Evolutionary conservation across 164 flowering plant species (phyloP).

Genomic region (Chimonanthus salicifolius): DNA sequence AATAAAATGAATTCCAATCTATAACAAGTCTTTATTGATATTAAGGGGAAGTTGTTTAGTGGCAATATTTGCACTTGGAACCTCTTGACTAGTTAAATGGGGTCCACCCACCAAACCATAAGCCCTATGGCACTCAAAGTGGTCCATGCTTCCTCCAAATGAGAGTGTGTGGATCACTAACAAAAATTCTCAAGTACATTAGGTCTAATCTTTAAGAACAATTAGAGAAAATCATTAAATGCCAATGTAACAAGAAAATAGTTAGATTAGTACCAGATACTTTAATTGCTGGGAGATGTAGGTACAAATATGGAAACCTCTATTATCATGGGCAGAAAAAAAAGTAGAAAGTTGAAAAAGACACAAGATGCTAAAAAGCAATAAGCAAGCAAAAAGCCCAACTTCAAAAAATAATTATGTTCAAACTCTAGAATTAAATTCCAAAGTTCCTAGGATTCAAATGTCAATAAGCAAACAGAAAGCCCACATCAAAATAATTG

Average conservation of each 20-base stretch:
- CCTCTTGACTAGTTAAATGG: neutral
- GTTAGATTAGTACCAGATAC: no score
- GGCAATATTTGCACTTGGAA: neutral
- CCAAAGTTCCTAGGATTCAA: conserved; percentile 5
- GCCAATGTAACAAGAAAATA: no score
- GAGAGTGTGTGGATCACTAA: no score
- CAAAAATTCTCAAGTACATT: no score
- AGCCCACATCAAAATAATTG: neutral
- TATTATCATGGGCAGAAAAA: neutral
- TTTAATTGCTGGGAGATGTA: neutral
- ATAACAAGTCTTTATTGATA: neutral
- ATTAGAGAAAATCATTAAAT: no score
- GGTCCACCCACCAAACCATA: neutral
- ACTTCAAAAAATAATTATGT: neutral
- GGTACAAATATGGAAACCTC: neutral
- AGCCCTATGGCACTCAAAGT: neutral
- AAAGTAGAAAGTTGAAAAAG: neutral
- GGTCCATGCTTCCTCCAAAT: no score
- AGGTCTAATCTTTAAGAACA: no score
- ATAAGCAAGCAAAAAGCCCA: neutral
- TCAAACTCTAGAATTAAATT: neutral
- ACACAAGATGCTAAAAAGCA: conserved; percentile 1
- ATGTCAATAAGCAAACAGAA: neutral
- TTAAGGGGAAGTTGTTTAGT: neutral
- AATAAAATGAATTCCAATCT: neutral